These are phyloP conservation scores for Circinella minor DNA, from an alignment of 371 early-diverging fungal genomes.

Conservation along the genomic window DNA sequence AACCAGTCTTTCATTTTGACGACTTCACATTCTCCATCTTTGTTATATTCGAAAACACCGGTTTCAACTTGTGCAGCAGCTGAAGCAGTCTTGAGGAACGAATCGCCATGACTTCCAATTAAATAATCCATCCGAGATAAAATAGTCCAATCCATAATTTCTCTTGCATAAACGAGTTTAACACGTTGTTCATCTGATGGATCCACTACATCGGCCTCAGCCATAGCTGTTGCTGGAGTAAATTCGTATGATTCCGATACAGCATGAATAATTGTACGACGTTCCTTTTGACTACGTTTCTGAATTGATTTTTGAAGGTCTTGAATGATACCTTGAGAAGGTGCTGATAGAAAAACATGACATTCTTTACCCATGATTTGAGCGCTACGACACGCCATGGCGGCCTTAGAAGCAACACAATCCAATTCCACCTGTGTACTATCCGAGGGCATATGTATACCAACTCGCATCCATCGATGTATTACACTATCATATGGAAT, in stretches of 20 bases:
- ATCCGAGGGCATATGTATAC: slow-evolving; percentile 23
- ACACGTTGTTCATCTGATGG: slow-evolving; percentile 26
- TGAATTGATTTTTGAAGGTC: slow-evolving; percentile 16
- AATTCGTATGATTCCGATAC: slow-evolving; percentile 32
- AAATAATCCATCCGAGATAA: slow-evolving; percentile 52
- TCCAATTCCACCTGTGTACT: background rate
- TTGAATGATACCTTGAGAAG: slow-evolving; percentile 8
- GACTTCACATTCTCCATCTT: slow-evolving; percentile 12
- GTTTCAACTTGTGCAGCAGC: slow-evolving; percentile 54
- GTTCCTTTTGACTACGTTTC: background rate
- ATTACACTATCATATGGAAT: background rate
- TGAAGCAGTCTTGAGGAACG: slow-evolving; percentile 40
- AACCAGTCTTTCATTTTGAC: slow-evolving; percentile 16
- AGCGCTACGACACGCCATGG: slow-evolving; percentile 26
- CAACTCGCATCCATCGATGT: slow-evolving; percentile 41
- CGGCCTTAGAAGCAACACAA: slow-evolving; percentile 30
- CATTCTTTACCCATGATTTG: slow-evolving; percentile 23
- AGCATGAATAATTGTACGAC: slow-evolving; percentile 26
- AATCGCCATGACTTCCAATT: slow-evolving; percentile 33
- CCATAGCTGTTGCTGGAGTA: slow-evolving; percentile 13
- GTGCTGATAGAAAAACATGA: slow-evolving; percentile 40
- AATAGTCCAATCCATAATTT: slow-evolving; percentile 50
- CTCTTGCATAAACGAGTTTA: slow-evolving; percentile 34
- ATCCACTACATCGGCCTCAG: slow-evolving; percentile 4
- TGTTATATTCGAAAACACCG: slow-evolving; percentile 17